Evolutionary conservation across 2,329 filamentous ascomycete species (phyloP).

Genomic region (Salinomyces thailandicus): DNA sequence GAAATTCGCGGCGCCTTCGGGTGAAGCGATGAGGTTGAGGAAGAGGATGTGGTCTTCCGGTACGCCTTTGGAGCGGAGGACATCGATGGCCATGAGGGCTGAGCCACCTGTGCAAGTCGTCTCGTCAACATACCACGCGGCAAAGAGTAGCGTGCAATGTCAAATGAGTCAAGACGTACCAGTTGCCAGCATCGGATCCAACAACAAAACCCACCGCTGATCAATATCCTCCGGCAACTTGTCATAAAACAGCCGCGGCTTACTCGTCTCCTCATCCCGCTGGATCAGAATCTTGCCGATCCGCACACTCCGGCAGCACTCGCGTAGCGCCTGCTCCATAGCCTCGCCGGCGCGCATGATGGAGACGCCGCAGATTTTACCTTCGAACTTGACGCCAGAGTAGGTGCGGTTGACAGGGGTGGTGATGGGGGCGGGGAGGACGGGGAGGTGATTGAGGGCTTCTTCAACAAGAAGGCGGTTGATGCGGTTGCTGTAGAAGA

Average conservation of each 20-base stretch:
- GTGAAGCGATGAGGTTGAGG: slow-evolving; percentile 94
- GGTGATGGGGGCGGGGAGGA: slow-evolving; percentile 76
- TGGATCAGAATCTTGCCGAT: slow-evolving; percentile 99
- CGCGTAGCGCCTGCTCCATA: slow-evolving; percentile 93
- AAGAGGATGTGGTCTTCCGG: slow-evolving; percentile 93
- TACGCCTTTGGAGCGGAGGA: slow-evolving; percentile 79
- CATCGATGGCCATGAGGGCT: slow-evolving; percentile 92
- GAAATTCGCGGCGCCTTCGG: slow-evolving; percentile 82
- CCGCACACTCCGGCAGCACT: slow-evolving; percentile 94
- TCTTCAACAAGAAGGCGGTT: slow-evolving; percentile 95
- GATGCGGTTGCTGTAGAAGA: slow-evolving; percentile 98
- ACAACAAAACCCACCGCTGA: slow-evolving; percentile 79
- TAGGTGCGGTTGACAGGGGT: slow-evolving; percentile 86
- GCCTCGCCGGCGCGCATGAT: slow-evolving; percentile 98
- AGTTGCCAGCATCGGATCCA: slow-evolving; percentile 99
- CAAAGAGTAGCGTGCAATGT: neutral
- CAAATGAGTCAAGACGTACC: slow-evolving; percentile 47
- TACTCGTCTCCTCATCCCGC: slow-evolving; percentile 84
- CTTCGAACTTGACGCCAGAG: slow-evolving; percentile 85
- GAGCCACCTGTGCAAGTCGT: slow-evolving; percentile 61
- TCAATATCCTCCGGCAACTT: slow-evolving; percentile 93
- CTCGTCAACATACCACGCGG: no score
- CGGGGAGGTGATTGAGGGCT: slow-evolving; percentile 89
- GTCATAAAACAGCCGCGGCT: slow-evolving; percentile 92
- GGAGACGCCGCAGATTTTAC: slow-evolving; percentile 95